Percentiles rank a stretch among this genome's conserved stretches.
phyloP scores from a whole-genome alignment of 129 eudicot species.

The Gnaphalium uliginosum region DNA sequence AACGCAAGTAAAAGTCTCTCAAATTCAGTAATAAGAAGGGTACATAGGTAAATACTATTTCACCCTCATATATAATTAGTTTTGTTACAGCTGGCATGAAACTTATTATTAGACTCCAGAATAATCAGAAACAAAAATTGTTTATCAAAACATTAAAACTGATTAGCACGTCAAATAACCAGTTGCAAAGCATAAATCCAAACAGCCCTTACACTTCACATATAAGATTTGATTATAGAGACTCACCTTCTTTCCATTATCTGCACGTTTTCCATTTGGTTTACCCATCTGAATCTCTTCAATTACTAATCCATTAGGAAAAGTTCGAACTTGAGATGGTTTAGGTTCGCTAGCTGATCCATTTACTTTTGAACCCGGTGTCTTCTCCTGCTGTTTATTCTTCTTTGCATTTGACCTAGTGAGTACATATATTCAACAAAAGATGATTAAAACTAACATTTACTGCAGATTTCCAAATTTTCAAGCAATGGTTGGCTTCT shows the following conservation, averaged over 20 bases:
- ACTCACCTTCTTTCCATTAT: conserved; percentile 76
- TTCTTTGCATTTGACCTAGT: conserved; percentile 28
- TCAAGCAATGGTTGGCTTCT: conserved; percentile 7
- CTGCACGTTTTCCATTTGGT: conserved; percentile 90
- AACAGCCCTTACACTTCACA: not conserved
- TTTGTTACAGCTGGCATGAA: not conserved
- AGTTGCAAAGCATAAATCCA: not conserved
- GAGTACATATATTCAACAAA: conserved; percentile 20
- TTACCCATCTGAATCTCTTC: conserved; percentile 85
- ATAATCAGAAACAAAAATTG: not conserved
- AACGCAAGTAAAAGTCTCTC: too few species aligned
- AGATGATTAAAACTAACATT: not conserved
- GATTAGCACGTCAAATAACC: not conserved
- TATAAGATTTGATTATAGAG: not conserved
- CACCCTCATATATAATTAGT: not conserved
- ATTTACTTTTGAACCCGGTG: conserved; percentile 29
- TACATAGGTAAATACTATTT: not conserved
- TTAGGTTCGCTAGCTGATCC: conserved; percentile 39
- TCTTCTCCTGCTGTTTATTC: conserved; percentile 50
- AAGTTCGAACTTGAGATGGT: conserved; percentile 67
- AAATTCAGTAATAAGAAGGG: not conserved
- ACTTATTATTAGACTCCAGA: not conserved
- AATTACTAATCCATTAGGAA: conserved; percentile 74
- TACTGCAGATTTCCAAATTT: not conserved
- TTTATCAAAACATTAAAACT: not conserved